phyloP scores from a whole-genome alignment of 257 asterid genomes.

The Fraxinus pennsylvanica region DNA sequence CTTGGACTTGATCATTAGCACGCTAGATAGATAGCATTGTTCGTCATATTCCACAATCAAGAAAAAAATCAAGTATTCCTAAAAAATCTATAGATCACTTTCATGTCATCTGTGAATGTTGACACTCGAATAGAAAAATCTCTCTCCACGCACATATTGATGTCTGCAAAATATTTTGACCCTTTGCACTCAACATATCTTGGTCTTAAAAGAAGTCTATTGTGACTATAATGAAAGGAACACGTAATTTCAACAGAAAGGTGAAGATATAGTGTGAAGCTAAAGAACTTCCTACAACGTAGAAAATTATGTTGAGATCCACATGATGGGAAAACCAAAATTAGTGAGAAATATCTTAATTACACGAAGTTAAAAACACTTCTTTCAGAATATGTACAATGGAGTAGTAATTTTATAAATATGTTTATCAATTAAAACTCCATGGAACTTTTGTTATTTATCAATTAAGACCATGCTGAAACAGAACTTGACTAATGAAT shows the following conservation, averaged over 20 bases:
- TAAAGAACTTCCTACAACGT: neutral
- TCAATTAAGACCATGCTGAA: constrained; percentile 1
- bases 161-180: neutral
- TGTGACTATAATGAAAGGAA: neutral
- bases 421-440: neutral
- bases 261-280: constrained; percentile 6
- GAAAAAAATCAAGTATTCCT: neutral
- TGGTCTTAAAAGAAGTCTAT: neutral
- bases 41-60: neutral
- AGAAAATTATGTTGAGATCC: constrained; percentile 4
- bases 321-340: neutral
- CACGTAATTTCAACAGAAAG: constrained; percentile 8
- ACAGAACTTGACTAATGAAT: constrained; percentile 4
- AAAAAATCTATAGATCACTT: neutral
- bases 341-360: constrained; percentile 13
- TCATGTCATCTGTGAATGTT: neutral
- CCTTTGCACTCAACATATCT: constrained; percentile 13
- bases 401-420: neutral
- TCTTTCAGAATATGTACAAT: constrained; percentile 16
- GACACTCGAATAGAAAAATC: neutral
- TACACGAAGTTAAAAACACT: neutral
- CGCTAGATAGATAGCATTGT: too few species aligned
- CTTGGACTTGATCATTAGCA: too few species aligned
- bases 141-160: neutral
- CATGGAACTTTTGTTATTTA: neutral